phyloP scores from a whole-genome alignment of 768 basidiomycete genomes.

The Podaxis mareebaensis region DNA sequence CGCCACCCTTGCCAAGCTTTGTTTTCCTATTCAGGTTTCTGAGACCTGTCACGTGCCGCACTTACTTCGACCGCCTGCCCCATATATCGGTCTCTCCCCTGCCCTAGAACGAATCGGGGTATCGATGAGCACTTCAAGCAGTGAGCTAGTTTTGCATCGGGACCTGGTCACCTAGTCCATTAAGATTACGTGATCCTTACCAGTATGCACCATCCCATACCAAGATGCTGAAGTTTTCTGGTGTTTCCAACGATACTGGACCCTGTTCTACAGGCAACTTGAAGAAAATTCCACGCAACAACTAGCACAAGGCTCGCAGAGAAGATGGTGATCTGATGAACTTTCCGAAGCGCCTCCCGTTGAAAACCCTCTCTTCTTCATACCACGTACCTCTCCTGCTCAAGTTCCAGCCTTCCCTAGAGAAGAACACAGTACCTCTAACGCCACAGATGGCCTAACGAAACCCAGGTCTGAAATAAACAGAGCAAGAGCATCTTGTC shows the following conservation, averaged over 20 bases:
- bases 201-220: neutral
- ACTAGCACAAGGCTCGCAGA: neutral
- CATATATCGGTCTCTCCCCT: neutral
- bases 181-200: neutral
- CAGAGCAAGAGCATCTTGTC: conserved; percentile 1
- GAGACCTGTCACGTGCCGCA: neutral
- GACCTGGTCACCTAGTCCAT: neutral
- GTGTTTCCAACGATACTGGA: neutral
- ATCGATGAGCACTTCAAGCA: conserved; percentile 19
- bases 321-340: neutral
- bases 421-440: neutral
- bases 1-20: neutral
- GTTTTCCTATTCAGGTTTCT: neutral
- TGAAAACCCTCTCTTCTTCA: neutral
- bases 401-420: neutral
- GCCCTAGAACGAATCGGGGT: neutral
- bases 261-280: neutral
- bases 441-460: neutral
- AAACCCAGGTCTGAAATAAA: conserved; percentile 6
- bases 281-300: neutral
- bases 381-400: conserved; percentile 2
- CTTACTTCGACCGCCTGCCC: neutral
- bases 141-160: neutral
- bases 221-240: neutral
- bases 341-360: neutral